phyloP scores from a whole-genome alignment of 768 basidiomycete species.

The Grammothele lineata region DNA sequence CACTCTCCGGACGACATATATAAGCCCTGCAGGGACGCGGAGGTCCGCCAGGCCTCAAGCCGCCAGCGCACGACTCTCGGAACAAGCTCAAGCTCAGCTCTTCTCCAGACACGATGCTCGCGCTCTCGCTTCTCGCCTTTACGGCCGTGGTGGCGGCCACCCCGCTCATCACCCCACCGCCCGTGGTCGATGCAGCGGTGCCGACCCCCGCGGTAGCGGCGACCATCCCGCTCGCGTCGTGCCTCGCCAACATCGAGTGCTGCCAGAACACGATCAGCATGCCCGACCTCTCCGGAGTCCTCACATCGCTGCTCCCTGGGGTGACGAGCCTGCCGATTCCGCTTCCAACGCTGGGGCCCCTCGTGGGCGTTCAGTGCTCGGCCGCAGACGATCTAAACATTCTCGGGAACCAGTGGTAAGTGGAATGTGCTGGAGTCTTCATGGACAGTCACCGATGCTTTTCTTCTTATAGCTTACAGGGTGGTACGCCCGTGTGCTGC shows the following conservation, averaged over 20 bases:
- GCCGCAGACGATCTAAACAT: background rate
- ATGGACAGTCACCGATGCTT: background rate
- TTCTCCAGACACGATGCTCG: background rate
- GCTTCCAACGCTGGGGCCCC: conserved; percentile 10
- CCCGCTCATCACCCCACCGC: background rate
- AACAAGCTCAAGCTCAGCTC: background rate
- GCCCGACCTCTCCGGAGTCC: conserved; percentile 1
- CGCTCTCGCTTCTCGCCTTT: background rate
- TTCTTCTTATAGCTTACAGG: background rate
- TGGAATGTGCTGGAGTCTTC: background rate
- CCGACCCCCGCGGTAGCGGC: background rate
- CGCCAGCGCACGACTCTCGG: background rate
- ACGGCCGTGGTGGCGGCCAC: background rate
- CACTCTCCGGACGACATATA: background rate
- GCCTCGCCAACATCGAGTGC: background rate
- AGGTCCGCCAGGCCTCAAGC: background rate
- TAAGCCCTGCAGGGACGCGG: background rate
- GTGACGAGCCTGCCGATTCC: conserved; percentile 5
- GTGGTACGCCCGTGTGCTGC: conserved; percentile 12
- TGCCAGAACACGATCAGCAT: conserved; percentile 5
- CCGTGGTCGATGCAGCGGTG: background rate
- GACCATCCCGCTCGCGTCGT: background rate
- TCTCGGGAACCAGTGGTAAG: conserved; percentile 8
- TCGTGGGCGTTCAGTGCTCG: conserved; percentile 5
- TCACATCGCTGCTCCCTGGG: conserved; percentile 3